These are phyloP conservation scores for Fusarium floridanum DNA, from an alignment of 2,329 filamentous ascomycete species.

Conservation along the genomic window DNA sequence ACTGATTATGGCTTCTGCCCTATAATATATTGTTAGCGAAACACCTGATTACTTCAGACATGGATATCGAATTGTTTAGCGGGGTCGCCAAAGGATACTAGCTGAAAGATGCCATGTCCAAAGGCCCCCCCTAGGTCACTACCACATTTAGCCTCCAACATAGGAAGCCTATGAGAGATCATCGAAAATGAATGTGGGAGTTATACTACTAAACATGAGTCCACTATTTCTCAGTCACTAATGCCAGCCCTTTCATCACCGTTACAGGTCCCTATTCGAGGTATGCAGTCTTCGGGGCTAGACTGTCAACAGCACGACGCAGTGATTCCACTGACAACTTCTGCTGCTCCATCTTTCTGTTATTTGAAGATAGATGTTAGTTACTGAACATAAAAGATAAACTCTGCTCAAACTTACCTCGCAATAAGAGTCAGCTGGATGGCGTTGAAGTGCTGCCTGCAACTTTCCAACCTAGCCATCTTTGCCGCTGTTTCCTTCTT, in stretches of 20 bases:
- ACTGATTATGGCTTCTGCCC: no score
- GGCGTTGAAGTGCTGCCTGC: not conserved
- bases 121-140: no score
- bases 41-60: not conserved
- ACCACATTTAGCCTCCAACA: no score
- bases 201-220: not conserved
- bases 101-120: not conserved
- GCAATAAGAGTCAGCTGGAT: not conserved
- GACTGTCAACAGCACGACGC: not conserved
- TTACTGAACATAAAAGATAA: not conserved
- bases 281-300: not conserved
- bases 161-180: not conserved
- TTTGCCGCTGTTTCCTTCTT: not conserved
- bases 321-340: not conserved
- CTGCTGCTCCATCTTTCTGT: not conserved
- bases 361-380: not conserved
- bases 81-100: not conserved
- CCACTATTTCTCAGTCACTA: no score
- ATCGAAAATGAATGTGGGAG: not conserved
- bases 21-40: fast-evolving
- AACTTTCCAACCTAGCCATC: not conserved
- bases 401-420: not conserved
- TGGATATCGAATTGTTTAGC: not conserved
- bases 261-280: not conserved
- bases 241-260: not conserved